Evolutionary conservation across 495 filamentous ascomycete genomes (phyloP).

Genomic region (Aspergillus nidulans): DNA sequence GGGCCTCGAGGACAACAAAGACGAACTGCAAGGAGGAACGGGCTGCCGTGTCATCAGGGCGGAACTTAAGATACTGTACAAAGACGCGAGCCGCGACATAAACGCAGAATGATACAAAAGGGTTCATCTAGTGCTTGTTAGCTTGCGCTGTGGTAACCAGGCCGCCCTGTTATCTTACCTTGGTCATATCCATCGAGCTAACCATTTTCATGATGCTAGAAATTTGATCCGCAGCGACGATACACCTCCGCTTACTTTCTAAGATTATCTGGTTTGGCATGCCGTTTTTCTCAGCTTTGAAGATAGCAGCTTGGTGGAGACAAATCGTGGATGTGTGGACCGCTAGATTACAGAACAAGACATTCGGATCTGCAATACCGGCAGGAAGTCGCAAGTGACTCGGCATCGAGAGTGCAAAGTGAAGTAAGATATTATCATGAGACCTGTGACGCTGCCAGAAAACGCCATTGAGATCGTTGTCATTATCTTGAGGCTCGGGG

Average conservation of each 20-base stretch:
- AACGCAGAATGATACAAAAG: conserved; percentile 91
- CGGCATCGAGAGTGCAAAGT: conserved; percentile 79
- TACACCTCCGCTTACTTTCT: conserved; percentile 89
- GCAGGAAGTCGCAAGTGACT: conserved; percentile 74
- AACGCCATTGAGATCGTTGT: conserved; percentile 84
- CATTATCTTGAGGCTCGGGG: conserved; percentile 73
- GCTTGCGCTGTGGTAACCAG: neutral
- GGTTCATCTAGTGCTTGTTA: conserved; percentile 71
- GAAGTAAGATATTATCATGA: conserved; percentile 86
- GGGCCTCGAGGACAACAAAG: conserved; percentile 77
- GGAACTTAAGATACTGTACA: conserved; percentile 87
- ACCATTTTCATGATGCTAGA: conserved; percentile 96
- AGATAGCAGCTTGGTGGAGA: conserved; percentile 95
- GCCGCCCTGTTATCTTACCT: conserved; percentile 55
- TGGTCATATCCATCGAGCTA: conserved; percentile 78
- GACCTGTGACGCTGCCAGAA: conserved; percentile 94
- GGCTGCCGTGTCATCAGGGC: conserved; percentile 78
- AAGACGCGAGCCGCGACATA: conserved; percentile 95
- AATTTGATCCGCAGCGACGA: conserved; percentile 90
- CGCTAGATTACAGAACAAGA: conserved; percentile 94
- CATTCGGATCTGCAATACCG: conserved; percentile 74
- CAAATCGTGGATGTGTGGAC: conserved; percentile 97
- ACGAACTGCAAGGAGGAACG: conserved; percentile 84
- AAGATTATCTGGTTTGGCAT: conserved; percentile 71
- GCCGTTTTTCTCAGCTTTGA: conserved; percentile 88